phyloP scores from a whole-genome alignment of 441 rosid genomes.

The Omphalea diandra region DNA sequence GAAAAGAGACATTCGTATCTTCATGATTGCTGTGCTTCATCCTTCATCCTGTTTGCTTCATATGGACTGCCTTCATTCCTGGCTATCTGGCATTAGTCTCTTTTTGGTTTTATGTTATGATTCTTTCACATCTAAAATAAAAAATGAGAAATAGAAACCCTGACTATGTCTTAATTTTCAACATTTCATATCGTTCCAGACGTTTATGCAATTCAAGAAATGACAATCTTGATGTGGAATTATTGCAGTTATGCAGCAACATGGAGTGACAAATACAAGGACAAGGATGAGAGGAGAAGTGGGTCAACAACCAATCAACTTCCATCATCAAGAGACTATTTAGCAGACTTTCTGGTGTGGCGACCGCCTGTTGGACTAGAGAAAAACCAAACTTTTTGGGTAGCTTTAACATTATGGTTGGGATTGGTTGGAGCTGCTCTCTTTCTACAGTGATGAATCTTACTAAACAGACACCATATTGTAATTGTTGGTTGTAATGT shows the following conservation, averaged over 20 bases:
- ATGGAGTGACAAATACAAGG: conserved; percentile 80
- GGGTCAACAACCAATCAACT: conserved; percentile 68
- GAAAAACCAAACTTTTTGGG: conserved; percentile 74
- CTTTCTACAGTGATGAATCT: conserved; percentile 58
- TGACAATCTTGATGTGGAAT: background rate
- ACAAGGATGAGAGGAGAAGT: conserved; percentile 45
- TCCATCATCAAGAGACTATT: conserved; percentile 60
- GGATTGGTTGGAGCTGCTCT: conserved; percentile 91
- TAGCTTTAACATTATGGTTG: conserved; percentile 72
- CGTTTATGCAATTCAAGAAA: background rate
- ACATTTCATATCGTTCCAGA: background rate
- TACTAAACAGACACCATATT: conserved; percentile 6
- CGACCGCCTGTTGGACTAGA: conserved; percentile 66
- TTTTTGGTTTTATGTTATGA: background rate
- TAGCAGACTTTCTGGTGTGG: conserved; percentile 80
- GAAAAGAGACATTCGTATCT: background rate
- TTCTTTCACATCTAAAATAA: background rate
- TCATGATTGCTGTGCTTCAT: too few relatives aligned
- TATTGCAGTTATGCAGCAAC: conserved; percentile 74
- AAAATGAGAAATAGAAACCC: background rate
- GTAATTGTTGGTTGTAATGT: conserved; percentile 24
- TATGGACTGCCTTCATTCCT: too few relatives aligned
- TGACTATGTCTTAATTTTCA: background rate
- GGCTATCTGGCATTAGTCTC: background rate
- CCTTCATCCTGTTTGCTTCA: background rate